These are phyloP conservation scores for Russula dissimulans DNA, from an alignment of 768 basidiomycete genomes.

Conservation along the genomic window DNA sequence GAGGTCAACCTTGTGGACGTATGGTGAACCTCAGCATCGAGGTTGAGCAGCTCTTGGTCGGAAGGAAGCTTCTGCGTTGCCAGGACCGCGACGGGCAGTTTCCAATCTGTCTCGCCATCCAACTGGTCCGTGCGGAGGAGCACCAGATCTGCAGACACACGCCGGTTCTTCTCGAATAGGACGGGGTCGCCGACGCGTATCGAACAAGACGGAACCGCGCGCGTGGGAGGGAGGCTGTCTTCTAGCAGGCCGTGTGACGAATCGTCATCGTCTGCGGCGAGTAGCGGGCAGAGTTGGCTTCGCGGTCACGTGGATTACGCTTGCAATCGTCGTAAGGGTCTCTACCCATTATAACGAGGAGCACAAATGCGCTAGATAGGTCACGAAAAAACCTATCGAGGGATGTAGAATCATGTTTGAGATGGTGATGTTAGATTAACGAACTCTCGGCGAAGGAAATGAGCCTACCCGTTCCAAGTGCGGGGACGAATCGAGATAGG, in stretches of 20 bases:
- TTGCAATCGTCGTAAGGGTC: conserved; percentile 99
- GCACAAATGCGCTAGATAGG: conserved; percentile 92
- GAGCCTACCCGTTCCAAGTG: conserved; percentile 82
- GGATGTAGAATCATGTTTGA: not conserved
- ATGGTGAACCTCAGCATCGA: conserved; percentile 91
- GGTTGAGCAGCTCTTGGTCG: conserved; percentile 41
- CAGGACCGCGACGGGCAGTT: conserved; percentile 81
- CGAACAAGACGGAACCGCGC: conserved; percentile 79
- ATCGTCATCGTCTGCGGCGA: conserved; percentile 24
- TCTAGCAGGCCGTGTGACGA: conserved; percentile 19
- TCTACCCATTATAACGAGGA: conserved; percentile 94
- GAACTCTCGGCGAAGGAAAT: not conserved
- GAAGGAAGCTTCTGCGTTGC: conserved; percentile 68
- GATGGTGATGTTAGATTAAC: not conserved
- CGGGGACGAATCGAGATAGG: conserved; percentile 90
- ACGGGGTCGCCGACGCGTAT: conserved; percentile 89
- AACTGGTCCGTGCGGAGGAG: conserved; percentile 91
- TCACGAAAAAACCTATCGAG: conserved; percentile 78
- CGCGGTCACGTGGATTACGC: conserved; percentile 81
- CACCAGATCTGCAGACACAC: conserved; percentile 91
- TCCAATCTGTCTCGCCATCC: conserved; percentile 99
- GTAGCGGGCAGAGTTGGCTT: conserved; percentile 93
- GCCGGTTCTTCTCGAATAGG: conserved; percentile 89
- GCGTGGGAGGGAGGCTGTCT: conserved; percentile 27
- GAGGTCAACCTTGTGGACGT: conserved; percentile 19